A percentile compares a stretch with the other conserved stretches of the same genome.
These are phyloP conservation scores for Aspergillus aculeatus DNA, from an alignment of 2,329 filamentous ascomycete species.

Conservation along the genomic window DNA sequence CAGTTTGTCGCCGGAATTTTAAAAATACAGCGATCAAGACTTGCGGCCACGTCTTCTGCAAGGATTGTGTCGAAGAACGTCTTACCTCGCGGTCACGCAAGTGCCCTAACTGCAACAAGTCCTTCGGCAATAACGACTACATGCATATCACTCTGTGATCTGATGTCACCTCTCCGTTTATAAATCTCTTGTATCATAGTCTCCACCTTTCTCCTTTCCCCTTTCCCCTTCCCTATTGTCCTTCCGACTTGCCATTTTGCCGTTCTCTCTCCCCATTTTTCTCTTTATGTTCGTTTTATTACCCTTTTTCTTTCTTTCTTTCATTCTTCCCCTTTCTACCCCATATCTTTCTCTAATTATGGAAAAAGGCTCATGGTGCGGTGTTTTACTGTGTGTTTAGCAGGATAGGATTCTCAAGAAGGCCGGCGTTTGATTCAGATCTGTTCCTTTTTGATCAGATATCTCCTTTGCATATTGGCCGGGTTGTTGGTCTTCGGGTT, in stretches of 20 bases:
- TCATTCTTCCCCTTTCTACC: conserved; percentile 8
- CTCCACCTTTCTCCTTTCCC: conserved; percentile 18
- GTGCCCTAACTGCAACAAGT: conserved; percentile 88
- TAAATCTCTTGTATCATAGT: conserved; percentile 36
- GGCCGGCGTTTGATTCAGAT: conserved; percentile 32
- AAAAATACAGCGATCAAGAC: conserved; percentile 93
- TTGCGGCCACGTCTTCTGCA: conserved; percentile 94
- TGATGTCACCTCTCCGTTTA: conserved; percentile 6
- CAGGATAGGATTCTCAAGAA: conserved; percentile 28
- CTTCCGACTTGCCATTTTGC: conserved; percentile 5
- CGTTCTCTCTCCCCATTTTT: not conserved
- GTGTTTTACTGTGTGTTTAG: conserved; percentile 35
- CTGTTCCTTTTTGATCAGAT: conserved; percentile 19
- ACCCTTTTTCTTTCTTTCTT: conserved; percentile 11
- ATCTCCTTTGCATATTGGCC: conserved; percentile 24
- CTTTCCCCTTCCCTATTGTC: conserved; percentile 15
- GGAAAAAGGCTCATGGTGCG: conserved; percentile 36
- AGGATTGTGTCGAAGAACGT: conserved; percentile 83
- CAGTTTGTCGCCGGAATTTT: conserved; percentile 87
- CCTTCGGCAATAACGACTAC: conserved; percentile 86
- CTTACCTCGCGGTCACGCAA: conserved; percentile 88
- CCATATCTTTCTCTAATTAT: conserved; percentile 15
- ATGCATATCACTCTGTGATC: conserved; percentile 61
- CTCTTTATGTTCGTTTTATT: conserved; percentile 14
- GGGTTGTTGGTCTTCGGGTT: conserved; percentile 21